Base-by-base conservation (phyloP, 2,329 filamentous ascomycete species). In the Colletotrichum salicis region DNA sequence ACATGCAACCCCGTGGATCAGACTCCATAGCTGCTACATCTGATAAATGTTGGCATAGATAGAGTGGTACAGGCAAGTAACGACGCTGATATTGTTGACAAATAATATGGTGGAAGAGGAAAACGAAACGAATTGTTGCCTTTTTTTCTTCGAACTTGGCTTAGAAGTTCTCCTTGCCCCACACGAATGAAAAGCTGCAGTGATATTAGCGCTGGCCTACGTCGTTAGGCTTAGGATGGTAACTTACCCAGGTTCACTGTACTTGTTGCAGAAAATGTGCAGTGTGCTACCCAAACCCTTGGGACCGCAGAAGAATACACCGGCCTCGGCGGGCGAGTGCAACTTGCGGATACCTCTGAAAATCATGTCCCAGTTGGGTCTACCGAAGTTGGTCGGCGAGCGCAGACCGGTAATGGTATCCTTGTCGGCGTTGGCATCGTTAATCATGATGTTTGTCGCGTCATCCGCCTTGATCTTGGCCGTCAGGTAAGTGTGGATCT, bases 401-500 rank as follows among this genome's bases (percentile, higher is more conserved):
- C 93, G 88, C 35, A 96, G 87, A 66, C 94, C 94, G 0, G 94
- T 96, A 79, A 96, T 95, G 77, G 93, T 91, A 80, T 96, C 93
- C 81, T 92, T 93, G 80, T 96, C 93, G 75, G 92, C 92, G 78
- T 95, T 94, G 80, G 92, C 93, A 77, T 95, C 93, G 84, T 96
- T 95, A 86, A 96, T 95, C 93, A 96, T 96, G 84, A 96, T 96
- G 84, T 96, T 96, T 57, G 93, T 95, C 61, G 93, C 93, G 78
- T 96, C 94, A 80, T 95, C 93, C 31, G 90, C 89, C 85, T 95
- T 94, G 84, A 96, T 95, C 86, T 93, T 94, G 77, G 93, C 94
- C 3, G 94, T 96, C 69, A 97, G 88, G 80, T 96, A 97, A 1
- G 93, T 95, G 82, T 96, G 94, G 72, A 97, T 96, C 83, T 97